Evolutionary conservation across 352 stramenopile species (phyloP).

Genomic region (Blastocystis sp.): DNA sequence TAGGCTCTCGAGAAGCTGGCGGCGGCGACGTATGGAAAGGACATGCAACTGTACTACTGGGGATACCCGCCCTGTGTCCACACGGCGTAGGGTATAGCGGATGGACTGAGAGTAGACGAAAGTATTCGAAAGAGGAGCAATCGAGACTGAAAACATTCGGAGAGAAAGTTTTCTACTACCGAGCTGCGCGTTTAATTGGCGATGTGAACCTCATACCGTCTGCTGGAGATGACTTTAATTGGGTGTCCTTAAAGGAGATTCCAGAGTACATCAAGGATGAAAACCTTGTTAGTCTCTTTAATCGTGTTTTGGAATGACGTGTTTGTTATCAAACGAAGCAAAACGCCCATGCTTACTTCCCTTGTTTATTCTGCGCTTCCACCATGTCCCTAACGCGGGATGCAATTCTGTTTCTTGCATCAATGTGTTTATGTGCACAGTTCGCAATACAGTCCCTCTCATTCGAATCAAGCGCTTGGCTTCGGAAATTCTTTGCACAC

Average conservation of each 20-base stretch:
- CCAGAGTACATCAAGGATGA: slow-evolving; percentile 47
- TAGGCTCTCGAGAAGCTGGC: slow-evolving; percentile 34
- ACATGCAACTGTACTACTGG: slow-evolving; percentile 40
- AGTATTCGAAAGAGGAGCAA: slow-evolving; percentile 23
- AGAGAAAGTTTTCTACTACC: slow-evolving; percentile 56
- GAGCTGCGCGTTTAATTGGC: slow-evolving; percentile 24
- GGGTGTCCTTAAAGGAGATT: slow-evolving; percentile 31
- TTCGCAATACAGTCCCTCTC: neutral
- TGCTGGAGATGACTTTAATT: slow-evolving; percentile 33
- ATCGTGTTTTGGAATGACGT: slow-evolving; percentile 13
- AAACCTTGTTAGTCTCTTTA: slow-evolving; percentile 27
- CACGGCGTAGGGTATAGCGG: neutral
- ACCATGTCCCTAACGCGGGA: slow-evolving; percentile 3
- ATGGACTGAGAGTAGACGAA: neutral
- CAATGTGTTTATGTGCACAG: neutral
- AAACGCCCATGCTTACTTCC: neutral
- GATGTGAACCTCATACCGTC: slow-evolving; percentile 10
- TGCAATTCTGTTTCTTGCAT: slow-evolving; percentile 8
- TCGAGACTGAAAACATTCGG: slow-evolving; percentile 1
- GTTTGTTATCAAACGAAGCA: slow-evolving; percentile 13
- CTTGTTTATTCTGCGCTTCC: neutral
- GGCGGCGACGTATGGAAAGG: slow-evolving; percentile 13
- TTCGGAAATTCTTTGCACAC: neutral
- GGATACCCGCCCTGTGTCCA: slow-evolving; percentile 30
- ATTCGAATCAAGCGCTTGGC: neutral